Evolutionary conservation across 2,329 filamentous ascomycete species (phyloP), one percentile per base, ranked within the genome.

Genomic region (Cadophora gregata): DNA sequence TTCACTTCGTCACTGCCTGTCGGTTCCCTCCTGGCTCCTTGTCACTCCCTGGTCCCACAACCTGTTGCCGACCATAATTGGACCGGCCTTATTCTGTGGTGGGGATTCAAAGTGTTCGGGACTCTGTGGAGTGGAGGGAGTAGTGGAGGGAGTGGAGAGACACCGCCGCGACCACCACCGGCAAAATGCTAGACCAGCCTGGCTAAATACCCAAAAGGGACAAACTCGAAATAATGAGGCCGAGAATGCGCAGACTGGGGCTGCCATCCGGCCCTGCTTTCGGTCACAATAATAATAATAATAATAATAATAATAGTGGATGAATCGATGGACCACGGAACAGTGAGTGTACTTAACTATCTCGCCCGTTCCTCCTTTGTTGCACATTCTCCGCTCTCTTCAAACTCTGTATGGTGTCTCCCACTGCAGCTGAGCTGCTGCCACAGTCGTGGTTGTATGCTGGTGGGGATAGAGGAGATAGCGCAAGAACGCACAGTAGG

Each of bases 181-280:
- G 56, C 56, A 59, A 45, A 59, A 59, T 45, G 25, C 19, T 45
- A 59, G 25, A 8, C 53, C 53, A 24, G 31, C 36, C 56, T 59
- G 56, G 56, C n/a, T 59, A 59, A 59, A 47, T 59, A 27, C 36
- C 33, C 24, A 59, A 59, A 42, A 10, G 21, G 56, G 38, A 12
- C 56, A 59, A 59, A 59, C 36, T 60, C 24, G 21, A 53, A 53
- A 31, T 59, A 65, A 59, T 60, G 63, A 65, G 63, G 62, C 51
- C 53, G 62, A 64, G 62, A 59, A 50, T 55, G 62, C 25, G 51
- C 56, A 59, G 56, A 59, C 19, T 36, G 29, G 42, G 36, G 9
- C n/a, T 51, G 29, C 56, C 38, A 47, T 61, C 59, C 42, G 59
- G 59, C 29, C 53, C 19, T 47, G 6, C 42, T 5, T 47, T 47